Base-by-base conservation (phyloP, 148 eudicot species). In the Mesembryanthemum crystallinum region DNA sequence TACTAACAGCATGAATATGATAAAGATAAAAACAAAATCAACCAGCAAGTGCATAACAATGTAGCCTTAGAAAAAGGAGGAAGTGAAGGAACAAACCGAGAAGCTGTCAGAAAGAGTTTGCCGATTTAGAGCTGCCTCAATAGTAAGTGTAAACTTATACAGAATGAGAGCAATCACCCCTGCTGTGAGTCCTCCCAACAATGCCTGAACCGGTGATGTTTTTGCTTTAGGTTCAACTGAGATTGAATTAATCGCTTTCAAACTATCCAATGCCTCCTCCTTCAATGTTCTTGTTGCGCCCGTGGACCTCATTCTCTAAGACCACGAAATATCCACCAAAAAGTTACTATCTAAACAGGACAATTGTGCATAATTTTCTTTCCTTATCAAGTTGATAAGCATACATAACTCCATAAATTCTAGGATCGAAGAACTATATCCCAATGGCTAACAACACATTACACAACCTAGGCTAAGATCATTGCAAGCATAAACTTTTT, bases 231-330 rank as follows among this genome's bases (percentile, higher is more conserved):
- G 74, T 51, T 82, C 83, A 57, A 83, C 71, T 20, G 90, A 79
- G 10, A 85, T 18, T 1, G 88, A 70, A 8, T 91, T 78, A 49
- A 94, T 85, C 67, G 91, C 89, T 87, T 90, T 90, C 79, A 94
- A 83, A 83, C 87, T 94, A 51, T 92, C 93, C 81, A 90, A n/a
- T 17, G 98, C 98, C 61, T 90, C 98, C 69, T 92, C 97, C 70
- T 86, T 89, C 73, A 92, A 45, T 25, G 96, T 59, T 76, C 85
- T 85, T 74, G 85, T 88, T 17, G 77, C 91, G 62, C 97, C 97
- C 5, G 90, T 33, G 21, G 98, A 90, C 83, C 98, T 92, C 77
- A 89, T 79, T 88, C 78, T 85, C 97, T 94, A 73, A 59, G 17
- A 67, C 73, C 68, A 80, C 66, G 69, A 73, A 75, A 67, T 9